These are phyloP conservation scores for Rosa rugosa DNA, from an alignment of 306 rosid genomes.

Conservation along the genomic window DNA sequence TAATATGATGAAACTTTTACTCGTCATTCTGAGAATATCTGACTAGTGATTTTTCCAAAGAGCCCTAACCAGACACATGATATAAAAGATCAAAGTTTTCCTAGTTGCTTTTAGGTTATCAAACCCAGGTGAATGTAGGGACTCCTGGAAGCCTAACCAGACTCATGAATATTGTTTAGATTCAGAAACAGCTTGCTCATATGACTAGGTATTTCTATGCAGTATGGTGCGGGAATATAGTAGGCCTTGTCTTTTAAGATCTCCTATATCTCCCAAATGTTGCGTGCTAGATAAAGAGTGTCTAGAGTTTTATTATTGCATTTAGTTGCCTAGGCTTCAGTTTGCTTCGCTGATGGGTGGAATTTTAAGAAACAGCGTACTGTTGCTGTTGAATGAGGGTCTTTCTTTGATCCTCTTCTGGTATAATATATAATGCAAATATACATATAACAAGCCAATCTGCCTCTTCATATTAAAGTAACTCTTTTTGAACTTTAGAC, in stretches of 20 bases:
- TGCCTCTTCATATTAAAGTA: background rate
- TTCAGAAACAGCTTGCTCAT: background rate
- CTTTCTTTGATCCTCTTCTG: background rate
- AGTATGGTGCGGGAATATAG: constrained; percentile 2
- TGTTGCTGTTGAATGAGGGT: background rate
- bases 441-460: background rate
- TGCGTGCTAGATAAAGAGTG: background rate
- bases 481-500: background rate
- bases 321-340: background rate
- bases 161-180: background rate
- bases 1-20: background rate
- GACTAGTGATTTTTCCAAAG: background rate
- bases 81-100: background rate
- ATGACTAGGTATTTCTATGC: background rate
- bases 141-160: background rate
- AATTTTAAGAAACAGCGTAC: background rate
- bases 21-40: background rate
- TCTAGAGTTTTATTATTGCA: background rate
- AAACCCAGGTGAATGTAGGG: background rate
- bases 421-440: background rate
- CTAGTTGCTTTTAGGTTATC: background rate
- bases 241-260: constrained; percentile 5
- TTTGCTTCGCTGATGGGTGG: background rate
- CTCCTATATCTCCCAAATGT: constrained; percentile 7
- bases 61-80: background rate